Evolutionary conservation across 306 rosid species (phyloP).

Genomic region (Quercus ilex): DNA sequence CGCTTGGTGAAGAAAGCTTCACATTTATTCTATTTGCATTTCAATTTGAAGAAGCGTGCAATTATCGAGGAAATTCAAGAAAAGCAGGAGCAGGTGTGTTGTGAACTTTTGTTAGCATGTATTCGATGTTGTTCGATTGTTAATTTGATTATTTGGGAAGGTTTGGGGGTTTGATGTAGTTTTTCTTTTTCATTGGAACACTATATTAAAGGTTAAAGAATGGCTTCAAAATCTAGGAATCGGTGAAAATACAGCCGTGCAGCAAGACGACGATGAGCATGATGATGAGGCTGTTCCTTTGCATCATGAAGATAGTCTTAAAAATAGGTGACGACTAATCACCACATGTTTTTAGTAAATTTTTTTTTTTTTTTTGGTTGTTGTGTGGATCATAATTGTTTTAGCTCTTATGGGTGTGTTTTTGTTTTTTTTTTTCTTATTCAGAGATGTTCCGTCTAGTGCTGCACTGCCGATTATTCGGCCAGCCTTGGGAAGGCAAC

Average conservation of each 20-base stretch:
- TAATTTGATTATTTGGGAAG: constrained; percentile 10
- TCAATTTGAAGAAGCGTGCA: constrained; percentile 82
- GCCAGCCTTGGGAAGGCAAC: constrained; percentile 92
- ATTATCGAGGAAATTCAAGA: constrained; percentile 89
- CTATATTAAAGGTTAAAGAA: constrained; percentile 99
- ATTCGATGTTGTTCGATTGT: background rate
- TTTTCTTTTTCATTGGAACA: constrained; percentile 56
- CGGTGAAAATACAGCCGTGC: constrained; percentile 68
- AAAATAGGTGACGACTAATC: constrained; percentile 51
- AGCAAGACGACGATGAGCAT: constrained; percentile 74
- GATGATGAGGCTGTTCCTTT: constrained; percentile 71
- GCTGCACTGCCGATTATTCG: constrained; percentile 95
- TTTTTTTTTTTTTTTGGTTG: too few relatives aligned
- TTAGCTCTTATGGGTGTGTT: constrained; percentile 27
- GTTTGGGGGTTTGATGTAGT: constrained; percentile 66
- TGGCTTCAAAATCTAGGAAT: constrained; percentile 99
- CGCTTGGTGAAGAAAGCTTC: constrained; percentile 89
- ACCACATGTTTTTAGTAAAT: background rate
- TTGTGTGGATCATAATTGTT: constrained; percentile 13
- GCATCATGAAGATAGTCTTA: constrained; percentile 71
- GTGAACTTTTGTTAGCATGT: background rate
- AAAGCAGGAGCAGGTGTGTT: constrained; percentile 94
- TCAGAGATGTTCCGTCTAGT: constrained; percentile 97
- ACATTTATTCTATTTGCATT: constrained; percentile 89
- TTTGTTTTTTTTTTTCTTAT: constrained; percentile 17